Percentiles rank a stretch among this genome's conserved stretches.
Evolutionary conservation across 176 grass and related monocot genomes (phyloP).

Genomic region (Chloris gayana): DNA sequence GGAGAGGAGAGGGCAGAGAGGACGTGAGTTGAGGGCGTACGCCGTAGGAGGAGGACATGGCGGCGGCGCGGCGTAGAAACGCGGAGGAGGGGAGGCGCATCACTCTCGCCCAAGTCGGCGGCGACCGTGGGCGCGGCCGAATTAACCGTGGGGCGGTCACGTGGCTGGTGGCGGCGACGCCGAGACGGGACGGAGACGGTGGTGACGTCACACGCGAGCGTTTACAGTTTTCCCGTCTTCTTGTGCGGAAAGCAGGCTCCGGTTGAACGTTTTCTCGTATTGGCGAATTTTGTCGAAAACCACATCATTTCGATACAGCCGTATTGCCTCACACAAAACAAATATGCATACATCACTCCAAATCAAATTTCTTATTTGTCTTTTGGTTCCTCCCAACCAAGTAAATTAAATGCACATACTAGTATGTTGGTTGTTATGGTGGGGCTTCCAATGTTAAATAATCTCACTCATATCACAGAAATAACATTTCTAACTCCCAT

Average conservation of each 20-base stretch:
- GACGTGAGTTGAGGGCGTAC: conserved; percentile 15
- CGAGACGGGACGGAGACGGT: background rate
- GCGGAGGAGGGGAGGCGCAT: conserved; percentile 36
- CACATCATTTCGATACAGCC: too few species aligned
- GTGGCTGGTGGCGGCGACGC: conserved; percentile 11
- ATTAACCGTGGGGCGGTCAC: conserved; percentile 14
- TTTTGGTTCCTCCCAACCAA: too few species aligned
- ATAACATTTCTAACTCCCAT: too few species aligned
- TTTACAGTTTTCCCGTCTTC: background rate
- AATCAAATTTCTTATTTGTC: too few species aligned
- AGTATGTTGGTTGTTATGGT: too few species aligned
- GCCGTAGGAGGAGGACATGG: conserved; percentile 50
- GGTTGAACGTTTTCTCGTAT: background rate
- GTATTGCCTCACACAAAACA: too few species aligned
- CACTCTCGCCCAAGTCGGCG: conserved; percentile 20
- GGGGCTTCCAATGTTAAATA: too few species aligned
- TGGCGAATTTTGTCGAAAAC: too few species aligned
- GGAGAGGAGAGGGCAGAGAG: too few species aligned
- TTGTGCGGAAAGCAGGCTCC: background rate
- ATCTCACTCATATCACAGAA: too few species aligned
- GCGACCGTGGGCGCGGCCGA: conserved; percentile 21
- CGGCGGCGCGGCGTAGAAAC: conserved; percentile 40
- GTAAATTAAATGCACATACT: too few species aligned
- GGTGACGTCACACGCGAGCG: background rate
- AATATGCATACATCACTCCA: too few species aligned